Conservation (phyloP, 2,329 filamentous ascomycete species). For the Alternaria conjuncta region DNA sequence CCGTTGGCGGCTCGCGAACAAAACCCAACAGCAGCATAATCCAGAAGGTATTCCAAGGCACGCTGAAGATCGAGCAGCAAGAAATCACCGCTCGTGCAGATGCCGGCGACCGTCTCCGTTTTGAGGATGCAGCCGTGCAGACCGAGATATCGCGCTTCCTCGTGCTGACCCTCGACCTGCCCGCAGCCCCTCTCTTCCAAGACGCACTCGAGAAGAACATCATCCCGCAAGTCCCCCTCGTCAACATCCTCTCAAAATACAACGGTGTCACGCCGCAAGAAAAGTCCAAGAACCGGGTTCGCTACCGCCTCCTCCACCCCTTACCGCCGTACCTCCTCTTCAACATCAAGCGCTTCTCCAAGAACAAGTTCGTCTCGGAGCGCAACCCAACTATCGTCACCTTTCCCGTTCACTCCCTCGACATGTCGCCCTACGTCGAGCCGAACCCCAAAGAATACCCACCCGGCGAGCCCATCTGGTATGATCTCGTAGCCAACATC, state of each 20-base stretch:
- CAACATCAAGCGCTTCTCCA: conserved; percentile 95
- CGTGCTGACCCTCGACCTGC: conserved; percentile 91
- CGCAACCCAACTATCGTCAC: conserved; percentile 98
- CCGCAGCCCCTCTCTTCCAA: conserved; percentile 91
- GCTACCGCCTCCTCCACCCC: conserved; percentile 88
- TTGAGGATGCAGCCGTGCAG: conserved; percentile 89
- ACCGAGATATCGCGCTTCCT: conserved; percentile 81
- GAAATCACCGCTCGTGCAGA: conserved; percentile 91
- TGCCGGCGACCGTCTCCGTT: conserved; percentile 83
- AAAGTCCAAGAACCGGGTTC: conserved; percentile 83
- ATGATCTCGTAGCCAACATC: conserved; percentile 95
- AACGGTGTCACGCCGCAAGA: conserved; percentile 88
- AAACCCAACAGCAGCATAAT: conserved; percentile 85
- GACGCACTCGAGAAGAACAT: conserved; percentile 94
- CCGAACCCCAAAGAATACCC: conserved; percentile 76
- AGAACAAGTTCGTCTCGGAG: conserved; percentile 95
- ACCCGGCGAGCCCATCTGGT: conserved; percentile 83
- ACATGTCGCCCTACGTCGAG: conserved; percentile 90
- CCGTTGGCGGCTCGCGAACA: conserved; percentile 86
- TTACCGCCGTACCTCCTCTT: conserved; percentile 90
- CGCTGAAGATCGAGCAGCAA: conserved; percentile 89
- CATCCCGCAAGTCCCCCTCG: conserved; percentile 87
- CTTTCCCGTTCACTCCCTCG: conserved; percentile 83
- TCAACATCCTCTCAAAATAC: conserved; percentile 83
- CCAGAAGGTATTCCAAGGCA: conserved; percentile 92